Conservation (phyloP, 2,329 filamentous ascomycete genomes). For the Apiospora hydei region DNA sequence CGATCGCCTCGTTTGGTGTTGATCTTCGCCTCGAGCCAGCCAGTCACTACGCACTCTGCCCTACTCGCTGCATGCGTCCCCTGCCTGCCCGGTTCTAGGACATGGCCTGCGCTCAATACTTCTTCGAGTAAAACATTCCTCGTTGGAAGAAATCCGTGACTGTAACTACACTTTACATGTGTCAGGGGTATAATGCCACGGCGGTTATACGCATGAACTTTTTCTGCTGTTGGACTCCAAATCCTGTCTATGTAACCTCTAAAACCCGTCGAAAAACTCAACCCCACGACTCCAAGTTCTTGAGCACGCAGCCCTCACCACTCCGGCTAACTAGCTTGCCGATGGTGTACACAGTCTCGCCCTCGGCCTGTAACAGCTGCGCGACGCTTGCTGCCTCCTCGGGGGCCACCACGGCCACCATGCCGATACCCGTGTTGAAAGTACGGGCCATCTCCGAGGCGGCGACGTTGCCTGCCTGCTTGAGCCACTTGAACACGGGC, state of each 20-base stretch:
- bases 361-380: constrained; percentile 66
- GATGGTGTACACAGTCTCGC: constrained; percentile 80
- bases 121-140: background rate
- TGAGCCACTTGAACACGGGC: constrained; percentile 87
- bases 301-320: constrained; percentile 67
- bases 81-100: too few species aligned
- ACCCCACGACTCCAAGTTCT: constrained; percentile 59
- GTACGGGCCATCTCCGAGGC: constrained; percentile 85
- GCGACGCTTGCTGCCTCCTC: constrained; percentile 68
- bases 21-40: background rate
- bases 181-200: background rate
- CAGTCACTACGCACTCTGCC: too few species aligned
- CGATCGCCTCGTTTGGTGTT: background rate
- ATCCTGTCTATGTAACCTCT: background rate
- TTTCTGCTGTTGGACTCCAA: constrained; percentile 10
- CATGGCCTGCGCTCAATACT: too few species aligned
- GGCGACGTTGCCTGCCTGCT: constrained; percentile 73
- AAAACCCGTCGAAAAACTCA: constrained; percentile 27
- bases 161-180: background rate
- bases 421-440: constrained; percentile 94
- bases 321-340: constrained; percentile 72
- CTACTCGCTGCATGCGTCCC: too few species aligned
- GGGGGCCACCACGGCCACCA: constrained; percentile 83
- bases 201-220: constrained; percentile 5
- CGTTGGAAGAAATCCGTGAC: background rate